These are phyloP conservation scores for Jatropha multifida DNA, from an alignment of 441 rosid genomes.

Conservation along the genomic window DNA sequence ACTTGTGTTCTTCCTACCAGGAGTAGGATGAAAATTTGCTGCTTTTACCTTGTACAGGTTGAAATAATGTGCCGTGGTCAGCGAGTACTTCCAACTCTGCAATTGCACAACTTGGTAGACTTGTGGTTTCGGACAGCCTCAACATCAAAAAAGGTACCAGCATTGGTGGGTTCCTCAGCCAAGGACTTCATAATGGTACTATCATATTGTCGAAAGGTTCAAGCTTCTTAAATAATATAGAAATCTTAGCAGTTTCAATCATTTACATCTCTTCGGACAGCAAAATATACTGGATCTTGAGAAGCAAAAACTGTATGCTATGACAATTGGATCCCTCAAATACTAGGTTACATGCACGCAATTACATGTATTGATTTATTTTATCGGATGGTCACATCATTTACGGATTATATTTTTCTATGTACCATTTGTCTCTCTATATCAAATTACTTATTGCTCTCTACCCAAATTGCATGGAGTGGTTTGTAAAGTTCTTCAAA, in stretches of 20 bases:
- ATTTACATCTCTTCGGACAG: conserved; percentile 1
- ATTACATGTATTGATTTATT: conserved; percentile 5
- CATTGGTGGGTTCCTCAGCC: conserved; percentile 55
- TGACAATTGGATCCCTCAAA: background rate
- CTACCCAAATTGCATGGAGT: background rate
- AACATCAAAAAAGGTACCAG: conserved; percentile 44
- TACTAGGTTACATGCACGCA: background rate
- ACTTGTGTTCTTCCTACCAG: background rate
- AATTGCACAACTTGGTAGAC: conserved; percentile 54
- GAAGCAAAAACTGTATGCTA: background rate
- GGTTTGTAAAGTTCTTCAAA: background rate
- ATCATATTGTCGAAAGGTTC: conserved; percentile 55
- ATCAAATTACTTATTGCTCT: background rate
- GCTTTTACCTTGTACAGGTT: conserved; percentile 40
- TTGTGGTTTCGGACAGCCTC: conserved; percentile 55
- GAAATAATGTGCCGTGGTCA: conserved; percentile 61
- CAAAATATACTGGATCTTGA: conserved; percentile 11
- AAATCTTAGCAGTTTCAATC: background rate
- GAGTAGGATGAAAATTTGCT: background rate
- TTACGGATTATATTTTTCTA: background rate
- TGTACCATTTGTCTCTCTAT: background rate
- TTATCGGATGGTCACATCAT: background rate
- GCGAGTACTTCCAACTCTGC: conserved; percentile 47
- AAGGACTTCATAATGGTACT: conserved; percentile 73
- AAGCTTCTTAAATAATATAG: conserved; percentile 4